Percentiles rank a stretch among this genome's conserved stretches.
Evolutionary conservation across 2,329 filamentous ascomycete genomes (phyloP).

Genomic region (Fusarium vanettenii): DNA sequence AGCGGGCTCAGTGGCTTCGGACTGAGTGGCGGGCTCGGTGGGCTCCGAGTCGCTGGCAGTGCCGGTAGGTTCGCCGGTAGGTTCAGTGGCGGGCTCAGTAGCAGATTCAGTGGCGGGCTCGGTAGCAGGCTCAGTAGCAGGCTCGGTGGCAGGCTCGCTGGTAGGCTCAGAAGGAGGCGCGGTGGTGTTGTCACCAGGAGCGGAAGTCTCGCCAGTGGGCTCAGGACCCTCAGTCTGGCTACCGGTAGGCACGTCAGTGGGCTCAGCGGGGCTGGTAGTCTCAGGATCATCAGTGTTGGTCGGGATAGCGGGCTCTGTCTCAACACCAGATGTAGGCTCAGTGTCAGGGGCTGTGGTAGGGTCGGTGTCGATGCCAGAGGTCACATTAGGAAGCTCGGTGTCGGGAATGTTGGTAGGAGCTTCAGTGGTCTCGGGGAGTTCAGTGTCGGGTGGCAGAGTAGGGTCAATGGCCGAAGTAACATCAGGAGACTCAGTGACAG

Average conservation of each 20-base stretch:
- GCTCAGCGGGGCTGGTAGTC: slow-evolving; percentile 16
- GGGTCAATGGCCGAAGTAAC: slow-evolving; percentile 23
- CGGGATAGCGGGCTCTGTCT: slow-evolving; percentile 13
- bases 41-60: slow-evolving; percentile 11
- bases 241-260: background rate
- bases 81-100: background rate
- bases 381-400: slow-evolving; percentile 5
- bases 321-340: slow-evolving; percentile 10
- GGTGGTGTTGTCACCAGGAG: background rate
- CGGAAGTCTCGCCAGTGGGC: background rate
- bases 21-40: slow-evolving; percentile 16
- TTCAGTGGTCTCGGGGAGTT: background rate
- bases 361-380: slow-evolving; percentile 6
- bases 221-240: background rate
- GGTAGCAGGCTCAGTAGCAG: slow-evolving; percentile 12
- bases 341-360: slow-evolving; percentile 9
- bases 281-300: slow-evolving; percentile 22
- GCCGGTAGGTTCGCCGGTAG: background rate
- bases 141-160: slow-evolving; percentile 4
- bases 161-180: background rate
- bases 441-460: background rate
- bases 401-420: slow-evolving; percentile 20
- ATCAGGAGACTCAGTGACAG: slow-evolving; percentile 21
- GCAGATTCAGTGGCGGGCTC: slow-evolving; percentile 22
- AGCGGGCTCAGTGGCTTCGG: background rate